Base-by-base conservation (phyloP, 306 rosid species). In the Ammopiptanthus mongolicus region DNA sequence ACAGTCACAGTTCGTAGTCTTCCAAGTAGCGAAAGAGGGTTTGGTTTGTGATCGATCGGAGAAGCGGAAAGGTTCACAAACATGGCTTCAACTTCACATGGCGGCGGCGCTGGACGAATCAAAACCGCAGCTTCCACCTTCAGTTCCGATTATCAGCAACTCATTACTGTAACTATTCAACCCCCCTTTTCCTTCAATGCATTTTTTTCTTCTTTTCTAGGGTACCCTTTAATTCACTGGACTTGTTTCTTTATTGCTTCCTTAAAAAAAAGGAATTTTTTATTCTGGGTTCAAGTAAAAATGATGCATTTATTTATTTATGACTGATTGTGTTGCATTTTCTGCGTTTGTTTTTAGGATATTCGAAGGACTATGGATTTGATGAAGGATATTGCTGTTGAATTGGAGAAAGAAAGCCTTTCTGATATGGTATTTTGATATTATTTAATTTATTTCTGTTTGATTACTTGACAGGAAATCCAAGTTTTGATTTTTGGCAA, bases 311-410 rank as follows among this genome's bases (percentile, higher is more conserved):
- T 25, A 19, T 37, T 50, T 60, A 5, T 33, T 29, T 42, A 13
- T 42, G 13, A 8, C 23, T 71, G 36, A 23, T 21, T 62, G 0
- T 12, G 50, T 71, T 37, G 21, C 28, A 6, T 79, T 66, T 75
- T 53, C 14, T 73, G 55, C 53, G 15, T 74, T 76, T 60, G 15
- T 13, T 69, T 69, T 83, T 82, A 95, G 97, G 97, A 90, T 48
- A 79, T 89, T 18, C 87, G 97, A 29, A 76, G 48, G 83, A 64
- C 87, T 33, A 71, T 85, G 73, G 28, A 7, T 63, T 6, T 86
- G 83, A 87, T 90, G 91, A 90, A 86, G 88, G 91, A 85, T 3
- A 76, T 95, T 75, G 97, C 93, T 0, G 87, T 90, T 81, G 91
- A 92, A 82, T 79, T 92, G 77, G 99, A 92, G 84, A 87, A 70